Conservation (phyloP, 768 basidiomycete species). For the Kockovaella imperatae region DNA sequence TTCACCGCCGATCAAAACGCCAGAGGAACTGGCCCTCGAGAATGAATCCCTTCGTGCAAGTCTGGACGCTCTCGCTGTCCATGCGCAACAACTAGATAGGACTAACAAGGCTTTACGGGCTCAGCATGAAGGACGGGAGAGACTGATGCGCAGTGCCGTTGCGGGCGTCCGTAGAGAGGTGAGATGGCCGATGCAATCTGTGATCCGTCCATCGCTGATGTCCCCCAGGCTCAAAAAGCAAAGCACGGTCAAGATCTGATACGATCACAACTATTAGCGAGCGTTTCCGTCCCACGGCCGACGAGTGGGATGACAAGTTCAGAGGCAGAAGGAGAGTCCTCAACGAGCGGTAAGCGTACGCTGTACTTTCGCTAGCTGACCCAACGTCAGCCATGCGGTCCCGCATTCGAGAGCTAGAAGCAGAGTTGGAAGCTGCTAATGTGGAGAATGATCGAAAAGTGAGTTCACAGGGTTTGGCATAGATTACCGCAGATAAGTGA, state of each 20-base stretch:
- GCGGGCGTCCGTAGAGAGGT: constrained; percentile 35
- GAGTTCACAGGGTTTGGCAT: constrained; percentile 1
- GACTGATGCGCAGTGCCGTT: constrained; percentile 31
- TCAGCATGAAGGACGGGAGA: constrained; percentile 26
- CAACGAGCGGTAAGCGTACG: not conserved
- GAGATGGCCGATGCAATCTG: too few relatives aligned
- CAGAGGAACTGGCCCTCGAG: constrained; percentile 41
- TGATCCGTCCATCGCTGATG: constrained; percentile 1
- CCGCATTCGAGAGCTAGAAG: constrained; percentile 32
- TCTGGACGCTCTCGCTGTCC: constrained; percentile 36
- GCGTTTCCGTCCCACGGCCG: not conserved
- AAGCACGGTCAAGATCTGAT: constrained; percentile 29
- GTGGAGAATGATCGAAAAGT: constrained; percentile 36
- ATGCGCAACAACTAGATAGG: constrained; percentile 27
- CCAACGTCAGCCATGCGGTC: constrained; percentile 4
- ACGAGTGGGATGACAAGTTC: not conserved
- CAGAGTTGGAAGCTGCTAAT: constrained; percentile 24
- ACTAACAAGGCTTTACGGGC: constrained; percentile 19
- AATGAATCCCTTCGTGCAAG: constrained; percentile 35
- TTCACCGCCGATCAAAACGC: constrained; percentile 24
- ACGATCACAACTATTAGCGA: constrained; percentile 20
- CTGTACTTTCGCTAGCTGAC: not conserved
- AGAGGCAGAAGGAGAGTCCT: not conserved
- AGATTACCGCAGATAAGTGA: not conserved
- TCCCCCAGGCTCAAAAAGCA: constrained; percentile 19